Evolutionary conservation across 129 eudicot genomes (phyloP).

Genomic region (Oenanthe sinensis): DNA sequence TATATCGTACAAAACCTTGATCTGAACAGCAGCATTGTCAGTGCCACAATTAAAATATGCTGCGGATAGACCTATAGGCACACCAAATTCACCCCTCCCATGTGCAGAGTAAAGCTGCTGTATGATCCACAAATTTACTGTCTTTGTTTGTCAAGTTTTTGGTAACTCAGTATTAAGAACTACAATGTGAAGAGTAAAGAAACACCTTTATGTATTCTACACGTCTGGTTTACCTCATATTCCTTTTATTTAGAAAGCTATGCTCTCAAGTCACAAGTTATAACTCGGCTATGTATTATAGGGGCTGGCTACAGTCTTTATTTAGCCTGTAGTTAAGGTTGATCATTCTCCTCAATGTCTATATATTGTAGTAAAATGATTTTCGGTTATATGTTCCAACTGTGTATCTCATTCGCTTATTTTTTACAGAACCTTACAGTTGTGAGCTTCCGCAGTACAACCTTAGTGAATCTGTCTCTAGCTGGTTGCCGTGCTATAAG

Average conservation of each 20-base stretch:
- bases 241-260: neutral
- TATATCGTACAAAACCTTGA: neutral
- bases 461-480: constrained; percentile 74
- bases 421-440: constrained; percentile 70
- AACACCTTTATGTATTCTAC: neutral
- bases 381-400: neutral
- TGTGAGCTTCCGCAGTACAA: constrained; percentile 58
- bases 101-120: neutral
- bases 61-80: neutral
- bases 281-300: neutral
- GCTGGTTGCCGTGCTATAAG: constrained; percentile 90
- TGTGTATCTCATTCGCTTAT: constrained; percentile 9
- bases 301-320: neutral
- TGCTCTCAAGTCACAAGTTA: neutral
- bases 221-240: neutral
- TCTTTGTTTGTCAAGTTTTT: neutral
- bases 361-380: neutral
- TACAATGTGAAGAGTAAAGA: neutral
- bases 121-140: neutral
- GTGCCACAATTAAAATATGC: neutral
- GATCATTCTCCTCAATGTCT: neutral
- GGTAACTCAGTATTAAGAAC: neutral
- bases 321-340: neutral
- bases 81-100: neutral
- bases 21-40: neutral